These are phyloP conservation scores for Dacryopinax primogenitus DNA, from an alignment of 768 basidiomycete species.

Conservation along the genomic window DNA sequence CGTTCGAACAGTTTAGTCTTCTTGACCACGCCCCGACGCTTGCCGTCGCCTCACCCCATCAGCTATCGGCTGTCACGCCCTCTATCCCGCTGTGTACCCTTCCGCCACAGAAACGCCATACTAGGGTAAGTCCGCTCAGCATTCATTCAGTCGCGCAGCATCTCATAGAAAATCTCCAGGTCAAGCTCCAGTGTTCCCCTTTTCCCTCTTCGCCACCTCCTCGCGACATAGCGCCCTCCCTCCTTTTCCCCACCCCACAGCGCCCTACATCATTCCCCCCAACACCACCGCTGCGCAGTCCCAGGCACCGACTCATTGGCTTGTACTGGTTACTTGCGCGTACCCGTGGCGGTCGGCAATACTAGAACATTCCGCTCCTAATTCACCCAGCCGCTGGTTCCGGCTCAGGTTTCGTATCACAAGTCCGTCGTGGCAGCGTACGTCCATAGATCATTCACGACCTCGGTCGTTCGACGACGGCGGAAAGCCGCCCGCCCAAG, in stretches of 20 bases:
- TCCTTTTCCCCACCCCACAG: not conserved
- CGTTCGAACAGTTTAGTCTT: slow-evolving; percentile 4
- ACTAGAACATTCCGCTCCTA: not conserved
- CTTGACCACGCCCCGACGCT: not conserved
- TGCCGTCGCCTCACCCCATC: not conserved
- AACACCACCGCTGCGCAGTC: not conserved
- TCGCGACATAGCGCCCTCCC: not conserved
- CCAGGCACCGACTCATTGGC: not conserved
- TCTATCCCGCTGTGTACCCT: not conserved
- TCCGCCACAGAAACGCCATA: not conserved
- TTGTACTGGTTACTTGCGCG: not conserved
- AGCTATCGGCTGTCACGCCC: not conserved
- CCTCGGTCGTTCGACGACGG: slow-evolving; percentile 9
- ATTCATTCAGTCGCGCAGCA: not conserved
- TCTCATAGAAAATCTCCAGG: slow-evolving; percentile 2
- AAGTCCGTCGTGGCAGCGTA: not conserved
- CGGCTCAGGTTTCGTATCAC: not conserved
- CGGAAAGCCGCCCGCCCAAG: slow-evolving; percentile 7
- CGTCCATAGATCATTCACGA: not conserved
- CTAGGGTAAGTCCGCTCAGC: not conserved
- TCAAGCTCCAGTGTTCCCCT: not conserved
- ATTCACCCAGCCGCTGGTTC: not conserved
- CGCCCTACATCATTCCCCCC: not conserved
- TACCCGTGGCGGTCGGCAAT: not conserved
- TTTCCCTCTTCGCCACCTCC: not conserved